Base-by-base conservation (phyloP, 352 stramenopile genomes). In the Detonula confervacea region DNA sequence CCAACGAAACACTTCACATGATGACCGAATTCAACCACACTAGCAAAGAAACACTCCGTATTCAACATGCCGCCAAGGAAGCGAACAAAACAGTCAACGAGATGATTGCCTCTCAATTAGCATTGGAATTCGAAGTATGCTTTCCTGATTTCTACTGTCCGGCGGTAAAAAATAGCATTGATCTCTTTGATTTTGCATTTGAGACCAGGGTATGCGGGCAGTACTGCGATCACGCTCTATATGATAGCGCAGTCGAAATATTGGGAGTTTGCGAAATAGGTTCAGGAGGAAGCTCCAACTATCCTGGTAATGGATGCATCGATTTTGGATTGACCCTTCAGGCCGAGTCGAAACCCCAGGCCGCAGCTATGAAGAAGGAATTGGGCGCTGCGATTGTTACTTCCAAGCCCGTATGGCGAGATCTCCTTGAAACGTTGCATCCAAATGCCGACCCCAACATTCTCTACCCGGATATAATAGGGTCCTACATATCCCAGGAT, bases 271-370 rank as follows among this genome's bases (percentile, higher is more conserved):
- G 46, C 29, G 46, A 55, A 29, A 44, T 44, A 12, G 35, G 35
- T 44, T 44, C 35, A n/a, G 6, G 14, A 7, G 14, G 42, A 8
- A 5, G 20, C 14, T 4, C 6, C 42, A 18, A 18, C 42, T 51
- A 51, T 18, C 6, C 42, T 51, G 14, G 14, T 55, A 25, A 29
- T 14, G 18, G 18, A 29, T 55, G 46, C 18, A 29, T 55, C n/a
- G 20, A 29, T 55, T 55, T 55, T 55, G 46, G 46, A 55, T 29
- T 55, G 46, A 55, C 46, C 16, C 25, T 55, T 5, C 46, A 55
- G 46, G 46, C 46, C 18, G 3, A n/a, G 14, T 30, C 46, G 1
- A 25, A 14, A 29, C 14, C 46, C 3, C n/a, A 55, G 14, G 46
- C 46, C 1, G n/a, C 25, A 55, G 46, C 3, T 29, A 55, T 55